These are phyloP conservation scores for Camelina laxa DNA, from an alignment of 345 rosid species.

Conservation along the genomic window DNA sequence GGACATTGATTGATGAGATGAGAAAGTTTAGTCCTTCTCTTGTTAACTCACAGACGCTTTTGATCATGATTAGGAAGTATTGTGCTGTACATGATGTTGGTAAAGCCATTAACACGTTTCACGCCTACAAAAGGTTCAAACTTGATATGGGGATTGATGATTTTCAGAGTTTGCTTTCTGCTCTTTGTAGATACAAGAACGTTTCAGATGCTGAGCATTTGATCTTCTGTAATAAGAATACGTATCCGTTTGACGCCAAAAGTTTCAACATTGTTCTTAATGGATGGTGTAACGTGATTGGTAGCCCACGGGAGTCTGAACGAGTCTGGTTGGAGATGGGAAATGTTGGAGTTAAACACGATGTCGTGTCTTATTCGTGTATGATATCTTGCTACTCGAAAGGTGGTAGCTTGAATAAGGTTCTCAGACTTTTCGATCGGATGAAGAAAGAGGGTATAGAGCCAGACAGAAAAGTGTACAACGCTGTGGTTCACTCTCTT, in stretches of 20 bases:
- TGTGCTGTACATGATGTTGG: conserved; percentile 88
- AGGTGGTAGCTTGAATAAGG: conserved; percentile 65
- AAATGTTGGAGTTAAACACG: conserved; percentile 60
- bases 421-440: conserved; percentile 65
- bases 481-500: conserved; percentile 79
- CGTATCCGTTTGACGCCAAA: conserved; percentile 72
- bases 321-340: conserved; percentile 90
- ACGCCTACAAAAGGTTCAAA: conserved; percentile 65
- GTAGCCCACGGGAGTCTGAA: conserved; percentile 76
- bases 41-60: conserved; percentile 72
- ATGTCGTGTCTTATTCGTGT: conserved; percentile 76
- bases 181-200: conserved; percentile 90
- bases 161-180: conserved; percentile 87
- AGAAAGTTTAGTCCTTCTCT: conserved; percentile 59
- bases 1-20: conserved; percentile 89
- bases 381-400: conserved; percentile 86
- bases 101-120: conserved; percentile 78
- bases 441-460: conserved; percentile 65
- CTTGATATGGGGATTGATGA: conserved; percentile 73
- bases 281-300: conserved; percentile 87
- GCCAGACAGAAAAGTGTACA: conserved; percentile 87
- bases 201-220: conserved; percentile 93
- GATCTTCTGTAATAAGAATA: conserved; percentile 71
- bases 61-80: conserved; percentile 88
- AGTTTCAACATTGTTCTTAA: conserved; percentile 84